Conservation (phyloP, 1,139 yeast genomes). For the Debaryomyces fabryi region DNA sequence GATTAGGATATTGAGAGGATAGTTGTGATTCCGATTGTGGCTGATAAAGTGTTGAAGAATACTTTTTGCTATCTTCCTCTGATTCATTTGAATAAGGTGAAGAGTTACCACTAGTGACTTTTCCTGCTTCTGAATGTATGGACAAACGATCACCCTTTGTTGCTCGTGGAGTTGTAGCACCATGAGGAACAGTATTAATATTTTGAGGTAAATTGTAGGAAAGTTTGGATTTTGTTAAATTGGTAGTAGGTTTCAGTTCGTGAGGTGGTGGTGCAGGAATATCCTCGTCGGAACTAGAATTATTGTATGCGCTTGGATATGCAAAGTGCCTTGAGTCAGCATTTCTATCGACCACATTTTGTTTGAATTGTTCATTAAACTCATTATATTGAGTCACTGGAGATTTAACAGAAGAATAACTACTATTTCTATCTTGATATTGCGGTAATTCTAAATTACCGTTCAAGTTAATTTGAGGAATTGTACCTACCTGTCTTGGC, state of each 20-base stretch:
- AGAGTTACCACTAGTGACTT: slow-evolving; percentile 22
- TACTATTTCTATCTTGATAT: slow-evolving; percentile 33
- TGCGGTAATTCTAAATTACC: slow-evolving; percentile 28
- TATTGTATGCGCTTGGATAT: slow-evolving; percentile 13
- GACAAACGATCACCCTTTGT: slow-evolving; percentile 22
- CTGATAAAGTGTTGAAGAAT: slow-evolving; percentile 8
- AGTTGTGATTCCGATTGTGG: slow-evolving; percentile 11
- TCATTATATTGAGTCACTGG: slow-evolving; percentile 60
- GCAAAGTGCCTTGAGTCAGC: neutral
- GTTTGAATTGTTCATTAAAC: slow-evolving; percentile 49
- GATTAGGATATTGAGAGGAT: neutral
- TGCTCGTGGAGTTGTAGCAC: slow-evolving; percentile 21
- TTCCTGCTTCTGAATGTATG: slow-evolving; percentile 33
- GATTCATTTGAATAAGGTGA: slow-evolving; percentile 22
- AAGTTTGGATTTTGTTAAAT: slow-evolving; percentile 16
- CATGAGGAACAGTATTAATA: slow-evolving; percentile 23
- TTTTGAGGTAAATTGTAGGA: slow-evolving; percentile 17
- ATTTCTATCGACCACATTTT: slow-evolving; percentile 17
- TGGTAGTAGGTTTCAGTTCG: slow-evolving; percentile 3
- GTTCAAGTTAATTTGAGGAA: slow-evolving; percentile 14
- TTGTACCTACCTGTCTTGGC: slow-evolving; percentile 29
- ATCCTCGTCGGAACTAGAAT: slow-evolving; percentile 14
- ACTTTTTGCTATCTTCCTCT: slow-evolving; percentile 6
- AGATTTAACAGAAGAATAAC: slow-evolving; percentile 46
- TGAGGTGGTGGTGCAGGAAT: slow-evolving; percentile 28